These are phyloP conservation scores for Cyberlindnera misumaiensis DNA, from an alignment of 805 yeast species.

Conservation along the genomic window DNA sequence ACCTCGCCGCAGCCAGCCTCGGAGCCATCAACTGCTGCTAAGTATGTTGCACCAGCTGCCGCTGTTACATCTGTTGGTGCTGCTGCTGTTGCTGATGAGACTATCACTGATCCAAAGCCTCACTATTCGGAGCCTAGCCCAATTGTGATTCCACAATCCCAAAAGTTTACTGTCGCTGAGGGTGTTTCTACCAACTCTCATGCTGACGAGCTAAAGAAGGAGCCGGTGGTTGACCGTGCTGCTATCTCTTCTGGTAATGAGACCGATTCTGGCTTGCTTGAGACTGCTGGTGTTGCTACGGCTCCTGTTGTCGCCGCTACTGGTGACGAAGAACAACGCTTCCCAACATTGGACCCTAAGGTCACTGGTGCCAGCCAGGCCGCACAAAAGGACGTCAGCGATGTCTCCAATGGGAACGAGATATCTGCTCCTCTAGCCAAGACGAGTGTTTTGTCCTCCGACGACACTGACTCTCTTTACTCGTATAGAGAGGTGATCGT, in stretches of 20 bases:
- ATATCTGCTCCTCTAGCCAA: constrained; percentile 1
- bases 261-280: not conserved
- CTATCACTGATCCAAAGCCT: not conserved
- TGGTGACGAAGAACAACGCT: constrained; percentile 2
- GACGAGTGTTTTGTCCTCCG: not conserved
- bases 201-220: not conserved
- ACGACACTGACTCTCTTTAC: constrained; percentile 13
- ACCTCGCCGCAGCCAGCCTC: no score
- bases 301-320: constrained; percentile 2
- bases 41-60: constrained; percentile 9
- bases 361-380: constrained; percentile 1
- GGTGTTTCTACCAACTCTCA: constrained; percentile 7
- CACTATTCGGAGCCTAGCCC: constrained; percentile 11
- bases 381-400: no score
- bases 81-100: constrained; percentile 2
- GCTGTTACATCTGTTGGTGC: constrained; percentile 3
- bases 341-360: constrained; percentile 20
- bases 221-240: not conserved
- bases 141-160: constrained; percentile 17
- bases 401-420: no score
- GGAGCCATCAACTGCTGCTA: no score
- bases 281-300: constrained; percentile 3
- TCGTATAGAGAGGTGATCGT: constrained; percentile 20
- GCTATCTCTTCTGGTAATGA: not conserved
- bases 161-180: constrained; percentile 14